Evolutionary conservation across 441 rosid species (phyloP).

Genomic region (Jatropha podagrica): DNA sequence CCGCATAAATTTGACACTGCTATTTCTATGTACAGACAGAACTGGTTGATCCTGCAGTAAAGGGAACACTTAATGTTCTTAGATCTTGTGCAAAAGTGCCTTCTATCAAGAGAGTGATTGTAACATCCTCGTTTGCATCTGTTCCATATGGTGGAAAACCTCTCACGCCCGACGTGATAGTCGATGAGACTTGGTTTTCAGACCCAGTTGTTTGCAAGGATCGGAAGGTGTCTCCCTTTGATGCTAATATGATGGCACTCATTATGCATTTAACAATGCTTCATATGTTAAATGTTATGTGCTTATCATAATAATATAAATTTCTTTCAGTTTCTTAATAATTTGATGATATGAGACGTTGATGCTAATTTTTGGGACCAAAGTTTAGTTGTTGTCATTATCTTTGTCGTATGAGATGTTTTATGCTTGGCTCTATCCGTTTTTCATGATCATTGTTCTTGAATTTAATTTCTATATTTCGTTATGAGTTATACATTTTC

Average conservation of each 20-base stretch:
- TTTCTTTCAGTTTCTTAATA: no score
- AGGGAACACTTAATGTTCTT: conserved; percentile 55
- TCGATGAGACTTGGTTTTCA: conserved; percentile 42
- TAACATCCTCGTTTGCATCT: conserved; percentile 64
- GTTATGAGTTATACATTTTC: not conserved
- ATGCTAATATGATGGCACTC: not conserved
- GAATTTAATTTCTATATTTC: not conserved
- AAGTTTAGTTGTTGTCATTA: no score
- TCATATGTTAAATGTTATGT: not conserved
- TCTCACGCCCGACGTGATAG: conserved; percentile 33
- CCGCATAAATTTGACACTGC: not conserved
- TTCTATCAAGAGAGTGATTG: conserved; percentile 50
- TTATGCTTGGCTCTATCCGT: no score
- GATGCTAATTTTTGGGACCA: no score
- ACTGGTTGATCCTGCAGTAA: conserved; percentile 59
- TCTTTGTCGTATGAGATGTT: no score
- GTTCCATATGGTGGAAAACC: conserved; percentile 37
- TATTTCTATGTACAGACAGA: conserved; percentile 29
- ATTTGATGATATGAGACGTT: no score
- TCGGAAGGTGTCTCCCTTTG: conserved; percentile 26
- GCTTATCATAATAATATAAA: no score
- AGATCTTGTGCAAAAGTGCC: conserved; percentile 26
- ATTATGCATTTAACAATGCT: not conserved
- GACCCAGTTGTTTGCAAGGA: conserved; percentile 33
- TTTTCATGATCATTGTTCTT: no score